Percentiles rank a stretch among this genome's conserved stretches.
phyloP scores from a whole-genome alignment of 192 early-diverging fungal genomes.

The Coemansia sp. region DNA sequence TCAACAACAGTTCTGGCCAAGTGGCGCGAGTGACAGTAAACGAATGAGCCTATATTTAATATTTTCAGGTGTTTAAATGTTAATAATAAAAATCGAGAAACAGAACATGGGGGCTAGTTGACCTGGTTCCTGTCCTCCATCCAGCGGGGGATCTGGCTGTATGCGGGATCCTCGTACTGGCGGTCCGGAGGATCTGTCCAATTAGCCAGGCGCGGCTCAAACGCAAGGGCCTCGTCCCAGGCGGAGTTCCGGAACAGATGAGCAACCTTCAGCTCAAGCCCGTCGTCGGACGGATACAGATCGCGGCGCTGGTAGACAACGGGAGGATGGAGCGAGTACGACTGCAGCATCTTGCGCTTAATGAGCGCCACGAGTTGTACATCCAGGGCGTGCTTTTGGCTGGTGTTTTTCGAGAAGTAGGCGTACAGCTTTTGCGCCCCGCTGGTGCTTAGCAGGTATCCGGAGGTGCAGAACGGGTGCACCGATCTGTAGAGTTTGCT shows the following conservation, averaged over 20 bases:
- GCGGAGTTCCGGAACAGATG: slow-evolving; percentile 30
- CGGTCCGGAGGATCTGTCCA: slow-evolving; percentile 38
- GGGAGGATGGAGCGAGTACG: slow-evolving; percentile 44
- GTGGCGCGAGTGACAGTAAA: slow-evolving; percentile 15
- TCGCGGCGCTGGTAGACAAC: slow-evolving; percentile 54
- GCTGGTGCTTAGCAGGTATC: slow-evolving; percentile 40
- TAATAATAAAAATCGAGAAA: not conserved
- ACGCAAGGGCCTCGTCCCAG: slow-evolving; percentile 34
- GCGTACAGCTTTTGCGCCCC: slow-evolving; percentile 51
- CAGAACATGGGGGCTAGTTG: slow-evolving; percentile 2
- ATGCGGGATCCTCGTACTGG: slow-evolving; percentile 29
- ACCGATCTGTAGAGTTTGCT: slow-evolving; percentile 19
- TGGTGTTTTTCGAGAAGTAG: slow-evolving; percentile 30
- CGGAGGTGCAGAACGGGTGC: slow-evolving; percentile 53
- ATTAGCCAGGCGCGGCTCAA: slow-evolving; percentile 27
- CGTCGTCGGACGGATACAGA: slow-evolving; percentile 50
- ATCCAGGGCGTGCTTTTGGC: slow-evolving; percentile 32
- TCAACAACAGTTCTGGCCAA: slow-evolving; percentile 20
- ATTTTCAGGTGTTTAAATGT: not conserved
- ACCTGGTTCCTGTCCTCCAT: slow-evolving; percentile 35
- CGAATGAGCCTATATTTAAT: not conserved
- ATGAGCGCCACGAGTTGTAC: slow-evolving; percentile 44
- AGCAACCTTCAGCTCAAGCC: slow-evolving; percentile 36
- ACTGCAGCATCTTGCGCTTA: slow-evolving; percentile 28
- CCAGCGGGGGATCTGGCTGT: slow-evolving; percentile 44